These are phyloP conservation scores for Boechera stricta DNA, from an alignment of 345 rosid genomes.

Conservation along the genomic window DNA sequence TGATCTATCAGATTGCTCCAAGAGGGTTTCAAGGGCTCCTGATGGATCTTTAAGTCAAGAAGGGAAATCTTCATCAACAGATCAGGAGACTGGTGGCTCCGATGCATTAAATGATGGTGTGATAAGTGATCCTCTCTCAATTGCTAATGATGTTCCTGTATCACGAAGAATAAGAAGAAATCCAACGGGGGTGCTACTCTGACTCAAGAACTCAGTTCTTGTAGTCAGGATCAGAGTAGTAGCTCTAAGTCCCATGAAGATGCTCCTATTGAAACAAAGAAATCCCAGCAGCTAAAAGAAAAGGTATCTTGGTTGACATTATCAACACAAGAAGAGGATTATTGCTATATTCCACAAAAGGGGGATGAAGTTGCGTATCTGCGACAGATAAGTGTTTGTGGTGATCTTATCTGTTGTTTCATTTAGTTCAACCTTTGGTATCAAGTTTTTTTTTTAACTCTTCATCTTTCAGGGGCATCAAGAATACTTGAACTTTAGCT, in stretches of 20 bases:
- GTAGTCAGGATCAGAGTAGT: too few species aligned
- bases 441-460: neutral
- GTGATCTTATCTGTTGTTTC: conserved; percentile 1
- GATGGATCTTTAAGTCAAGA: too few species aligned
- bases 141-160: conserved; percentile 44
- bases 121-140: conserved; percentile 42
- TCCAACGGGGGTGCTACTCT: conserved; percentile 47
- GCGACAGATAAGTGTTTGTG: conserved; percentile 68
- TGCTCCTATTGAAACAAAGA: conserved; percentile 56
- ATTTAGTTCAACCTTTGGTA: conserved; percentile 15
- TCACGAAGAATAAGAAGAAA: conserved; percentile 52
- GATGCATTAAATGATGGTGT: too few species aligned
- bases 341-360: conserved; percentile 85
- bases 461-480: conserved; percentile 80
- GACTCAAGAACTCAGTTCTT: conserved; percentile 48
- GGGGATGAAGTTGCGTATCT: conserved; percentile 87
- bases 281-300: conserved; percentile 56
- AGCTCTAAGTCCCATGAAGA: conserved; percentile 48
- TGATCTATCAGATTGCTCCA: too few species aligned
- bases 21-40: too few species aligned
- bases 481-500: conserved; percentile 61
- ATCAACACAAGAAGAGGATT: conserved; percentile 79
- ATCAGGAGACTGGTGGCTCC: too few species aligned
- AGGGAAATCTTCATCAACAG: too few species aligned
- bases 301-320: conserved; percentile 84